Evolutionary conservation across 495 filamentous ascomycete species (phyloP).

Genomic region (Eremomyces bilateralis): DNA sequence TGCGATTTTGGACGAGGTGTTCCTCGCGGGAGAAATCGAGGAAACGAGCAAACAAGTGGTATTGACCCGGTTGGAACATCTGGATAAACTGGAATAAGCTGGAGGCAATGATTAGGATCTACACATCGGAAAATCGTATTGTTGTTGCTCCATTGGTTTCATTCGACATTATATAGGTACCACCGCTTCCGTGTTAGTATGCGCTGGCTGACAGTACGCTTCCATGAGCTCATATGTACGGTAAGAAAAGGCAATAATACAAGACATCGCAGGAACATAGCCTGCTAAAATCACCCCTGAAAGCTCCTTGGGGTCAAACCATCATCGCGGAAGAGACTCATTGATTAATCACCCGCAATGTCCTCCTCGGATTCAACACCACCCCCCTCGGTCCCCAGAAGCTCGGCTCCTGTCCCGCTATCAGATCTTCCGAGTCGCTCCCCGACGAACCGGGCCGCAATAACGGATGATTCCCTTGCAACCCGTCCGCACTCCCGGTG

Average conservation of each 20-base stretch:
- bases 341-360: slow-evolving; percentile 46
- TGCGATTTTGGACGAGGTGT: slow-evolving; percentile 93
- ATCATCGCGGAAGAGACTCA: too few species aligned
- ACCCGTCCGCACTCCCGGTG: neutral
- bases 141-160: too few species aligned
- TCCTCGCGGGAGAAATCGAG: slow-evolving; percentile 90
- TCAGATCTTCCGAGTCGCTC: slow-evolving; percentile 30
- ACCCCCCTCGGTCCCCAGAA: slow-evolving; percentile 39
- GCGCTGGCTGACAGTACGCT: too few species aligned
- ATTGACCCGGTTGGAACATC: slow-evolving; percentile 74
- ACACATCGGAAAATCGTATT: too few species aligned
- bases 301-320: too few species aligned
- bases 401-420: slow-evolving; percentile 43
- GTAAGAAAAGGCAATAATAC: too few species aligned
- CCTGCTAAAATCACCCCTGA: too few species aligned
- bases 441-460: slow-evolving; percentile 1
- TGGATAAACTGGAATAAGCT: slow-evolving; percentile 93
- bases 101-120: too few species aligned
- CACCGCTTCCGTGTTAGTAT: too few species aligned
- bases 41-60: slow-evolving; percentile 98
- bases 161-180: too few species aligned
- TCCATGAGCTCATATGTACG: too few species aligned
- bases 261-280: too few species aligned
- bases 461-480: neutral
- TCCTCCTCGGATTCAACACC: slow-evolving; percentile 46